phyloP scores from a whole-genome alignment of 129 eudicot species.

The Logfia minima region DNA sequence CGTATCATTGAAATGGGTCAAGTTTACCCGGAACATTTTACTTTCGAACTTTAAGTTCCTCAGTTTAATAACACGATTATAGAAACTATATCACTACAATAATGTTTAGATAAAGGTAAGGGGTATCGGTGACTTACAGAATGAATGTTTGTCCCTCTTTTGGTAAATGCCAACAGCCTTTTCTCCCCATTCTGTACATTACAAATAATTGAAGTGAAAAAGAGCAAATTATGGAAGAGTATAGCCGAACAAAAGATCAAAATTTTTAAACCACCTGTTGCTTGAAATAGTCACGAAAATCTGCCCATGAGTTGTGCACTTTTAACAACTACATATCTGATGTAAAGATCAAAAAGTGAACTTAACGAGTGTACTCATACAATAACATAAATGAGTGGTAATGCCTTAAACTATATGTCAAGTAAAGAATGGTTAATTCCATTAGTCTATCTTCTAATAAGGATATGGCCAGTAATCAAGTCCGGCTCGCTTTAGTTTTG shows the following conservation, averaged over 20 bases:
- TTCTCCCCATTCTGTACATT: slow-evolving; percentile 70
- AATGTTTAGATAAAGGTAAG: neutral
- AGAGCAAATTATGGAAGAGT: slow-evolving; percentile 9
- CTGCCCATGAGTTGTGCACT: slow-evolving; percentile 82
- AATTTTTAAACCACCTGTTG: slow-evolving; percentile 53
- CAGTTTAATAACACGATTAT: neutral
- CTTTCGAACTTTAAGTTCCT: neutral
- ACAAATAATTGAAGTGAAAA: neutral
- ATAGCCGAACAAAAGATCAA: neutral
- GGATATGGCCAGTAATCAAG: slow-evolving; percentile 99
- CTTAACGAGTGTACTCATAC: neutral
- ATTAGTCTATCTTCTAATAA: neutral
- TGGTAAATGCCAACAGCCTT: slow-evolving; percentile 86
- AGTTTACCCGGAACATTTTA: neutral
- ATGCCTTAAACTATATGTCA: neutral
- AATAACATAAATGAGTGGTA: neutral
- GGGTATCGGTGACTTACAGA: slow-evolving; percentile 56
- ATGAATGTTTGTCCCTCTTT: slow-evolving; percentile 78
- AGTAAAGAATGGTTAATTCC: neutral
- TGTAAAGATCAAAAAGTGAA: slow-evolving; percentile 24
- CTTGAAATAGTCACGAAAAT: slow-evolving; percentile 74
- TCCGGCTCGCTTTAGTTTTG: slow-evolving; percentile 97
- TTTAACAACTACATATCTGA: slow-evolving; percentile 86
- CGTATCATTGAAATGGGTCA: neutral
- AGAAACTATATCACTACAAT: neutral